Base-by-base conservation (phyloP, 1,284 basidiomycete genomes). In the Boletus semigastroideus region DNA sequence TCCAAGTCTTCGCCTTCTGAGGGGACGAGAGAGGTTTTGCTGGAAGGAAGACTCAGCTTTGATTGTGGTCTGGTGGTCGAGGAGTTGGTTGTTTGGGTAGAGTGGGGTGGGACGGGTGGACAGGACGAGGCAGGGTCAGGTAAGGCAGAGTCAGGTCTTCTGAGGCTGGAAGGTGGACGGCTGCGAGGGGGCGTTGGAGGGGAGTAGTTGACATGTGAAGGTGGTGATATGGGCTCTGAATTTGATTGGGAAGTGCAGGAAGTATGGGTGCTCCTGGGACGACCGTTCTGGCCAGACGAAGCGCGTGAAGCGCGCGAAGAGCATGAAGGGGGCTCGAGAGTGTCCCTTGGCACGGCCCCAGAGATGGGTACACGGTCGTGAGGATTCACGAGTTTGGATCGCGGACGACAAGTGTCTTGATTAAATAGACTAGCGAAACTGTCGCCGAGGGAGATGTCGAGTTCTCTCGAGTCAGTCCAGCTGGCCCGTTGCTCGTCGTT, bases 1-100 rank as follows among this genome's bases (percentile, higher is more conserved):
- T 95, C 93, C 47, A 83, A 69, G 59, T 95, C 92, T 70, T 95
- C 93, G 19, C 84, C 86, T 61, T 84, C 84, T 10, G 84, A 85
- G 3, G 82, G 86, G 1, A 78, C 77, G 14, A 86, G 73, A 8
- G 84, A 87, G 12, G 76, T 72, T 55, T 82, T 80, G 63, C 81
- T 84, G 20, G 76, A 70, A 2, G 72, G 73, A 12, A 68, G 64
- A 51, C 65, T 72, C 46, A 68, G 59, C 42, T 63, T 69, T 25
- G 71, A 65, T 27, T 62, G 68, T 47, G 73, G 74, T 57, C 73
- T 72, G 36, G 73, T 59, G 28, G 70, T 62, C 17, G 70, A 53
- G n/a, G 72, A 66, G 43, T 72, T 69, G 31, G 69, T 61, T 4
- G 63, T 59, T 55, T 64, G 66, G n/a, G 57, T 52, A 49, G 62